These are phyloP conservation scores for Amylocarpus encephaloides DNA, from an alignment of 2,329 filamentous ascomycete species.

Conservation along the genomic window DNA sequence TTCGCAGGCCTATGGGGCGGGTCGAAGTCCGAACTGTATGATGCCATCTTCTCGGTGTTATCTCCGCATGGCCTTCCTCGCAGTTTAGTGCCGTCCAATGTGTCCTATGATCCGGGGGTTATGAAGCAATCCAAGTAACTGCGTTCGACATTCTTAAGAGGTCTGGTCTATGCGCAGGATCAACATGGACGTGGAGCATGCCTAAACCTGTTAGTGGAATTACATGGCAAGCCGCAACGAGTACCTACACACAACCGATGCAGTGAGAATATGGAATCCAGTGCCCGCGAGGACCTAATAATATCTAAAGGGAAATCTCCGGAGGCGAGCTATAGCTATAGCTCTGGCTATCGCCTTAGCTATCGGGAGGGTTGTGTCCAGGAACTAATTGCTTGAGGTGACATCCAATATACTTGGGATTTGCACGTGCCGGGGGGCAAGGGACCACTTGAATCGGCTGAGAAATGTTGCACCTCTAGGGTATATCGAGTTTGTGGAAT, in stretches of 20 bases:
- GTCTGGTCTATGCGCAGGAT: slow-evolving; percentile 9
- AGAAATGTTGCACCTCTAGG: slow-evolving; percentile 25
- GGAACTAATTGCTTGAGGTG: slow-evolving; percentile 15
- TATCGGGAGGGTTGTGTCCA: slow-evolving; percentile 11
- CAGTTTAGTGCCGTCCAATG: slow-evolving; percentile 16
- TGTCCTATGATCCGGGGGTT: slow-evolving; percentile 12
- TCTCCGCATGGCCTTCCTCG: slow-evolving; percentile 17
- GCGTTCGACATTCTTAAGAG: slow-evolving; percentile 22
- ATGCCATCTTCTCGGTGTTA: slow-evolving; percentile 37
- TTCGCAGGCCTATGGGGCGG: slow-evolving; percentile 38
- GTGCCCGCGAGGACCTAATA: slow-evolving; percentile 24
- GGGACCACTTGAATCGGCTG: slow-evolving; percentile 14
- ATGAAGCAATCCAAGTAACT: slow-evolving; percentile 17
- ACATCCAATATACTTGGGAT: slow-evolving; percentile 19
- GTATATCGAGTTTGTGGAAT: slow-evolving; percentile 19
- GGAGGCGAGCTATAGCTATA: slow-evolving; percentile 8
- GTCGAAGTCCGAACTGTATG: slow-evolving; percentile 36
- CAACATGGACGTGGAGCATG: slow-evolving; percentile 13
- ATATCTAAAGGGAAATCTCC: slow-evolving; percentile 17
- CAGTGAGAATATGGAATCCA: slow-evolving; percentile 7
- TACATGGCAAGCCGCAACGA: background rate
- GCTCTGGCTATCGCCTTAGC: slow-evolving; percentile 7
- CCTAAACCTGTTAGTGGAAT: slow-evolving; percentile 15
- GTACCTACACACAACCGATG: slow-evolving; percentile 15
- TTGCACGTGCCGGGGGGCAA: slow-evolving; percentile 19